Base-by-base conservation (phyloP, 805 yeast species). In the Kazachstania kunashirensis region DNA sequence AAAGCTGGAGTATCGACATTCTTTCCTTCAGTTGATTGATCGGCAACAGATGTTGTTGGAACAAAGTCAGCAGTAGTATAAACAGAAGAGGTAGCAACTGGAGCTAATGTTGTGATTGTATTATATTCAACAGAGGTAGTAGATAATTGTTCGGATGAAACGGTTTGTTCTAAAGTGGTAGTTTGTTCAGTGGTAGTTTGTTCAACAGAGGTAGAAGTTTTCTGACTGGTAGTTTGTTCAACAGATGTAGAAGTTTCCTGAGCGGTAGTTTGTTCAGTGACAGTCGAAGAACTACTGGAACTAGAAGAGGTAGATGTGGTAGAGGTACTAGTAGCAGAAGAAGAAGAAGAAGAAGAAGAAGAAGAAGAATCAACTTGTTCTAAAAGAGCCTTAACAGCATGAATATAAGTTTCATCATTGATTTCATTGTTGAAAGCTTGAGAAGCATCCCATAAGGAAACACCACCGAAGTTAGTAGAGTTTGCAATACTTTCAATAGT, bases 391-490 rank as follows among this genome's bases (percentile, higher is more conserved):
- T 72, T 71, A 56, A 75, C 52, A 27, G 60, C 63, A 23, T 52
- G 55, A 11, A 68, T 69, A 42, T 68, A 72, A 11, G 67, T 43
- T 18, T 44, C 50, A 25, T 72, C 79, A 40, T 65, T 64, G 25
- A 66, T 64, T 33, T 55, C 49, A 37, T 68, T 64, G 45, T 73
- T 68, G 41, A 66, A 58, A 29, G 77, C 88, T 50, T 79, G 81
- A 29, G 86, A 77, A 11, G 94, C 95, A 59, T 85, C 95, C 96
- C 97, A 88, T 42, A 86, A 63, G 70, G 80, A 75, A 51, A 88
- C 70, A 44, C 97, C 97, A 36, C 94, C 96, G 53, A 86, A 82
- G 49, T 70, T 69, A 14, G 73, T 73, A 45, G 74, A 75, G 8
- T 79, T 66, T 12, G 85, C 83, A 47, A 88, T 73, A 24, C 86